phyloP scores from a whole-genome alignment of 2,329 filamentous ascomycete species.

The Ophiostoma sp. region DNA sequence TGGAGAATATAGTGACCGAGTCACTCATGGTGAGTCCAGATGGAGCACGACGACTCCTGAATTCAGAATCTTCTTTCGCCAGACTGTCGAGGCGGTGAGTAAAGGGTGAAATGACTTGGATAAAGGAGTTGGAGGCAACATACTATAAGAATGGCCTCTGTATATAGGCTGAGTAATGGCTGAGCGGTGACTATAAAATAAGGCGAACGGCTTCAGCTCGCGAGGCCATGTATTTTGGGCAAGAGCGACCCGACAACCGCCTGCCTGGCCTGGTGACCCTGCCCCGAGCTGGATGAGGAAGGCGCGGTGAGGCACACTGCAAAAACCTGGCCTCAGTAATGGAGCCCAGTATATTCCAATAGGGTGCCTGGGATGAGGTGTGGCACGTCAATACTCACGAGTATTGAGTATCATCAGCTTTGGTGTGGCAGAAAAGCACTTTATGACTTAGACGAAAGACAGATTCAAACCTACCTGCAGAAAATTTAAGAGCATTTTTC shows the following conservation, averaged over 20 bases:
- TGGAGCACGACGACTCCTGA: neutral
- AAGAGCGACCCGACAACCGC: slow-evolving; percentile 5
- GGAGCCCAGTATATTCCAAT: neutral
- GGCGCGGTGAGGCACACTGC: neutral
- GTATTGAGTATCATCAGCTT: neutral
- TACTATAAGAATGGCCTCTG: neutral
- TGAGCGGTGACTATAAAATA: neutral
- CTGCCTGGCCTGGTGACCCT: neutral
- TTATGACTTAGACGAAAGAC: slow-evolving; percentile 9
- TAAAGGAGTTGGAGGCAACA: neutral
- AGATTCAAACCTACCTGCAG: slow-evolving; percentile 3
- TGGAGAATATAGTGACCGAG: slow-evolving; percentile 10
- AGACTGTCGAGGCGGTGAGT: neutral
- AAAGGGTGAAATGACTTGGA: neutral
- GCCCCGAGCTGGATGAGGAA: neutral
- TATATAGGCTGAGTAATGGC: neutral
- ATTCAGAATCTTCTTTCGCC: neutral
- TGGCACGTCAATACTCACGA: neutral
- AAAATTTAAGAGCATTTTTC: slow-evolving; percentile 12
- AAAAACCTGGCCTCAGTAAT: neutral
- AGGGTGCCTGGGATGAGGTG: neutral
- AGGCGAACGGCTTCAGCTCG: neutral
- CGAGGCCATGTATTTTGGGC: neutral
- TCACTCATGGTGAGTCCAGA: slow-evolving; percentile 2
- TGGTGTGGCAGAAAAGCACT: slow-evolving; percentile 12